Evolutionary conservation across 345 rosid species (phyloP).

Genomic region (Abelmoschus esculentus): DNA sequence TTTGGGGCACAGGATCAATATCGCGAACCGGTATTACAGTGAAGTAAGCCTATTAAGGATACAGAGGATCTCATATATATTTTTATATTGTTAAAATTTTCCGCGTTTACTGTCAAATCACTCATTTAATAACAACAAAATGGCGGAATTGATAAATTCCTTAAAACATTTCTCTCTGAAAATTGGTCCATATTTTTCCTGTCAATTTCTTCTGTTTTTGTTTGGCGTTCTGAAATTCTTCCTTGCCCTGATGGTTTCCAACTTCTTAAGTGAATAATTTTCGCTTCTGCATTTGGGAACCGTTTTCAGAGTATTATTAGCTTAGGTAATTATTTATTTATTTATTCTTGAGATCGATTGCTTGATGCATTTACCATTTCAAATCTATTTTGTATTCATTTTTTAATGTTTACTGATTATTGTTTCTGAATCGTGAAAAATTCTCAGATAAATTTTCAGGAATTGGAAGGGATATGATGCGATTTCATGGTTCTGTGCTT

Average conservation of each 20-base stretch:
- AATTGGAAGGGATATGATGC: constrained; percentile 1
- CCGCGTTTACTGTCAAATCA: not conserved
- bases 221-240: constrained; percentile 13
- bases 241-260: not conserved
- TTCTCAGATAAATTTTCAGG: constrained; percentile 2
- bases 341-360: not conserved
- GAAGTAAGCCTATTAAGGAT: no score
- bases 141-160: not conserved
- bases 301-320: not conserved
- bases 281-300: constrained; percentile 8
- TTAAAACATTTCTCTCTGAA: not conserved
- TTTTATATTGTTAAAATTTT: not conserved
- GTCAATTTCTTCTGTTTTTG: not conserved
- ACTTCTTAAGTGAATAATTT: not conserved
- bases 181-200: not conserved
- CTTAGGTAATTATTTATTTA: no score
- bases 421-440: no score
- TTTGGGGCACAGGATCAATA: no score
- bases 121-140: not conserved
- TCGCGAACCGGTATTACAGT: no score
- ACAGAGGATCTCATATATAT: no score
- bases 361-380: not conserved
- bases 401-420: not conserved
- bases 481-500: constrained; percentile 7
- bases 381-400: no score